Evolutionary conservation across 306 rosid genomes (phyloP).

Genomic region (Prunus mume): DNA sequence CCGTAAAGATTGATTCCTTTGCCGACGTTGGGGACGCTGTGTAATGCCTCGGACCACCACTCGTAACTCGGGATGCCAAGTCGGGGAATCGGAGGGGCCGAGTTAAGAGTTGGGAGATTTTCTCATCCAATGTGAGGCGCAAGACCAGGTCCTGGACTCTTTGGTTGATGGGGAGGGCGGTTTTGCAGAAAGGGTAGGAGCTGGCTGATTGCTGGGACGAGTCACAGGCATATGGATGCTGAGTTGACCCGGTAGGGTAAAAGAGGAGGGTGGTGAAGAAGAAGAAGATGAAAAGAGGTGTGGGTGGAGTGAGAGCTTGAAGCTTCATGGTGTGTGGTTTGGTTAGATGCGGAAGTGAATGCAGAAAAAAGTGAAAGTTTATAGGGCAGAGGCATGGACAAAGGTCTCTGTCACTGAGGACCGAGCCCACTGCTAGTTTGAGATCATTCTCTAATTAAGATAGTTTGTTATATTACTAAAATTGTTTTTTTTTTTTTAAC

Average conservation of each 20-base stretch:
- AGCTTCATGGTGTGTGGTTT: constrained; percentile 25
- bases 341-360: background rate
- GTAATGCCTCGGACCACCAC: constrained; percentile 97
- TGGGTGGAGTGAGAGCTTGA: background rate
- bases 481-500: too few relatives aligned
- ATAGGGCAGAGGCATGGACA: background rate
- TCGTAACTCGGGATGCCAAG: constrained; percentile 77
- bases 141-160: constrained; percentile 69
- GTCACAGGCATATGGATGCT: constrained; percentile 74
- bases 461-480: too few relatives aligned
- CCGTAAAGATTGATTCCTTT: constrained; percentile 12
- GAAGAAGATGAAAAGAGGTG: background rate
- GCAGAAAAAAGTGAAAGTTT: background rate
- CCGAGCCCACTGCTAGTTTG: too few relatives aligned
- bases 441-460: too few relatives aligned
- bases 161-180: constrained; percentile 42
- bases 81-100: constrained; percentile 72
- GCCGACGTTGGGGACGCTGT: constrained; percentile 60
- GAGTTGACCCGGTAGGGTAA: constrained; percentile 29
- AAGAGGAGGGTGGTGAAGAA: background rate
- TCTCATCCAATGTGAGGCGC: constrained; percentile 86
- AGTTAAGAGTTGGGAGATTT: constrained; percentile 80
- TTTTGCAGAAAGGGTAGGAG: constrained; percentile 69
- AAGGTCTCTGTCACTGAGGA: too few relatives aligned
- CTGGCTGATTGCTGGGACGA: constrained; percentile 53